phyloP scores from a whole-genome alignment of 305 asterid species.

The Fraxinus latifolia region DNA sequence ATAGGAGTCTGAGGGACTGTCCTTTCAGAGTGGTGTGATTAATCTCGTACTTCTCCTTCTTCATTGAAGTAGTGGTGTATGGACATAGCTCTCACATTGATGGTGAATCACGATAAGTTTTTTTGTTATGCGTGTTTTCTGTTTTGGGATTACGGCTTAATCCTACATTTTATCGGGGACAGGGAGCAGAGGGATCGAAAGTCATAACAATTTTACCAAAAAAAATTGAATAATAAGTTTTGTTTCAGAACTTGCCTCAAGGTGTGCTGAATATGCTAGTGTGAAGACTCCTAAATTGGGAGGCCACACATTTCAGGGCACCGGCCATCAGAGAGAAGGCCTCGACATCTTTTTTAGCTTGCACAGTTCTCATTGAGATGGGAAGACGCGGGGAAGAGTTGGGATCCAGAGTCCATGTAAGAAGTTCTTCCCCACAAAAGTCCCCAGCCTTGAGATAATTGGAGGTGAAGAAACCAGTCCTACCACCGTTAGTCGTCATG shows the following conservation, averaged over 20 bases:
- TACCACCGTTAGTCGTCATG: slow-evolving; percentile 52
- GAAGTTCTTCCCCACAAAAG: slow-evolving; percentile 68
- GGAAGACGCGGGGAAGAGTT: slow-evolving; percentile 53
- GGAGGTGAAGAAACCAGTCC: slow-evolving; percentile 56
- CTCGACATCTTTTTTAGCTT: slow-evolving; percentile 56
- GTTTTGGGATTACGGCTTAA: neutral
- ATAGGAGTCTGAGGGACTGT: neutral
- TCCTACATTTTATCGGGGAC: neutral
- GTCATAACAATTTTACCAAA: neutral
- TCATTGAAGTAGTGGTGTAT: neutral
- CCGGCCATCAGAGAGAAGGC: slow-evolving; percentile 58
- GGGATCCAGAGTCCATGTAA: slow-evolving; percentile 72
- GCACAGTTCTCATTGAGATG: slow-evolving; percentile 60
- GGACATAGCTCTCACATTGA: neutral
- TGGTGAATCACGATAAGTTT: neutral
- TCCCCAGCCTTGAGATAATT: slow-evolving; percentile 46
- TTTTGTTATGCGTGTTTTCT: neutral
- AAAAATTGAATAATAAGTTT: neutral
- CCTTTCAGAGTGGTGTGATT: neutral
- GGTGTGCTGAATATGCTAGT: slow-evolving; percentile 53
- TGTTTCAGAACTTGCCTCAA: slow-evolving; percentile 37
- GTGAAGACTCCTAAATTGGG: slow-evolving; percentile 59
- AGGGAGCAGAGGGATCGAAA: neutral
- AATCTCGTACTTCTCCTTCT: neutral
- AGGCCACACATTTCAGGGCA: slow-evolving; percentile 49